A percentile compares a stretch with the other conserved stretches of the same genome.
These are phyloP conservation scores for Exophiala spinifera DNA, from an alignment of 2,329 filamentous ascomycete genomes.

Conservation along the genomic window DNA sequence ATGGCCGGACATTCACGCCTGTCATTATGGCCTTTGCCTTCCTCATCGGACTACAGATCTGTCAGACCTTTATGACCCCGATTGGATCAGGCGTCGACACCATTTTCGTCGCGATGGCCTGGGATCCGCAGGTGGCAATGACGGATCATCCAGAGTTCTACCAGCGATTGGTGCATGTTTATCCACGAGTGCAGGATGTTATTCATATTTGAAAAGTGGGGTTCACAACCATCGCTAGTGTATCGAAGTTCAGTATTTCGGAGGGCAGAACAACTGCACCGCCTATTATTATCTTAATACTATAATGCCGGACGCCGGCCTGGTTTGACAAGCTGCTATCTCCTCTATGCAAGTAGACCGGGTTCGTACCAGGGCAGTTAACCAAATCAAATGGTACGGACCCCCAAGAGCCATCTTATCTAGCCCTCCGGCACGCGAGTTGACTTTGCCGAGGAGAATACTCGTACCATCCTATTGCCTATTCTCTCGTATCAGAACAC, in stretches of 20 bases:
- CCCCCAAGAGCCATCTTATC: too few relatives aligned
- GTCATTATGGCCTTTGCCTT: constrained; percentile 83
- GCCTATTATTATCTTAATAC: too few relatives aligned
- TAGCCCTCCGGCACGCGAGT: not conserved
- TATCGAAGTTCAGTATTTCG: not conserved
- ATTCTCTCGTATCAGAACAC: too few relatives aligned
- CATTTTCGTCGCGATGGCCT: constrained; percentile 76
- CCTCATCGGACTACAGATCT: constrained; percentile 84
- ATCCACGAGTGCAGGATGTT: constrained; percentile 76
- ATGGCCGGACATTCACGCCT: constrained; percentile 63
- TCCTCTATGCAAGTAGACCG: too few relatives aligned
- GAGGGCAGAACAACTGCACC: not conserved
- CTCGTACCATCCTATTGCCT: too few relatives aligned
- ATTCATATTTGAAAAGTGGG: constrained; percentile 51
- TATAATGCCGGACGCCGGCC: too few relatives aligned
- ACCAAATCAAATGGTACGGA: too few relatives aligned
- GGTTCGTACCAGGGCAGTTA: too few relatives aligned
- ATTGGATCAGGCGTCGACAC: constrained; percentile 86
- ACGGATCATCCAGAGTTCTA: constrained; percentile 80
- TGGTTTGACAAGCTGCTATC: too few relatives aligned
- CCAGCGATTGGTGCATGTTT: constrained; percentile 71
- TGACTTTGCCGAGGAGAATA: not conserved
- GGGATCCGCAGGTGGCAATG: constrained; percentile 67
- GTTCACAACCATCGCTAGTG: not conserved
- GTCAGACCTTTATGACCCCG: constrained; percentile 84